Percentiles rank a stretch among this genome's conserved stretches.
Evolutionary conservation across 2,329 filamentous ascomycete genomes (phyloP).

Genomic region (Diaporthe destruens): DNA sequence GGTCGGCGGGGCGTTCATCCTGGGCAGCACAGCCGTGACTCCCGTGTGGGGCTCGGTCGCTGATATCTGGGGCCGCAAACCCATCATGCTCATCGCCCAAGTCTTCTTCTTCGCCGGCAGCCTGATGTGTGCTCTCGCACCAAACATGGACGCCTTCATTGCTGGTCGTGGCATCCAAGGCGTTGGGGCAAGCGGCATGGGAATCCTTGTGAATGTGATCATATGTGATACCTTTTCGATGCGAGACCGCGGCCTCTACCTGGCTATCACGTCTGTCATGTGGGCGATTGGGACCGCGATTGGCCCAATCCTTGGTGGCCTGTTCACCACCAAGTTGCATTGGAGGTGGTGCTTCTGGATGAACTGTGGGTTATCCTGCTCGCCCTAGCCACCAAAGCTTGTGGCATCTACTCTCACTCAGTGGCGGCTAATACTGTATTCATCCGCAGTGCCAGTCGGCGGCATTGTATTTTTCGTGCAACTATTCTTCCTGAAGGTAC

Average conservation of each 20-base stretch:
- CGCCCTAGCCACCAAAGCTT: too few relatives aligned
- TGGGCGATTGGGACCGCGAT: constrained; percentile 76
- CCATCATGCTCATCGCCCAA: constrained; percentile 63
- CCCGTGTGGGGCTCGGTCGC: constrained; percentile 78
- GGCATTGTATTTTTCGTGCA: constrained; percentile 62
- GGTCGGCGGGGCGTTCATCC: constrained; percentile 81
- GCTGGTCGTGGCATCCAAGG: constrained; percentile 69
- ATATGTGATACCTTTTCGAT: constrained; percentile 69
- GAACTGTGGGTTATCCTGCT: constrained; percentile 57
- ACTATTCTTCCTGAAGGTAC: constrained; percentile 74
- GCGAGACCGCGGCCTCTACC: constrained; percentile 64
- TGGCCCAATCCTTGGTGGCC: constrained; percentile 76
- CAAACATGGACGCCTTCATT: constrained; percentile 65
- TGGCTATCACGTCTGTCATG: constrained; percentile 64
- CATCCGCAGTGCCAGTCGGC: constrained; percentile 51
- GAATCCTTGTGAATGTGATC: constrained; percentile 71
- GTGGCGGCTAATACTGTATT: constrained; percentile 49
- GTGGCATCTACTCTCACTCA: too few relatives aligned
- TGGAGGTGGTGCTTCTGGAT: constrained; percentile 81
- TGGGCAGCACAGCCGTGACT: constrained; percentile 75
- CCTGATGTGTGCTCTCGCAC: constrained; percentile 64
- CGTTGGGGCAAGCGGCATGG: constrained; percentile 67
- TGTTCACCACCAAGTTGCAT: constrained; percentile 70
- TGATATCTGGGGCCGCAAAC: constrained; percentile 71
- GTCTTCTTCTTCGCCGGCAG: constrained; percentile 67